Conservation (phyloP, 129 eudicot genomes). For the Erigeron canadensis region DNA sequence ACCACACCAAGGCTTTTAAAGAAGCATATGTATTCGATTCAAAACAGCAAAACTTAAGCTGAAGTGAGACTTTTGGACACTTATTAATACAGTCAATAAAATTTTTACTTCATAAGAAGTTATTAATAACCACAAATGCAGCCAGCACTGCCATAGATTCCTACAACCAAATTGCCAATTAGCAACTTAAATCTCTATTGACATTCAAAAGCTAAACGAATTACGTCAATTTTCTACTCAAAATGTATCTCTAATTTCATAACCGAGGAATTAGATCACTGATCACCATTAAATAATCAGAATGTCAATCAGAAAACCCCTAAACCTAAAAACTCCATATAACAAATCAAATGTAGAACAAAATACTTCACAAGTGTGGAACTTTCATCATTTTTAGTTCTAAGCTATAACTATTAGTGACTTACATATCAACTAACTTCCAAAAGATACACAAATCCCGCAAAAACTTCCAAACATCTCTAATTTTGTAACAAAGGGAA, state of each 20-base stretch:
- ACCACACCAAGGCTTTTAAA: not conserved
- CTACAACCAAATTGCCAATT: not conserved
- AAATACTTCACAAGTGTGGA: not conserved
- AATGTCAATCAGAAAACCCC: not conserved
- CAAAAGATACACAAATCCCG: too few relatives aligned
- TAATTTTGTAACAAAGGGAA: too few relatives aligned
- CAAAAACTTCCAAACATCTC: too few relatives aligned
- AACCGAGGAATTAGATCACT: not conserved
- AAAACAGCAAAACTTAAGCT: not conserved
- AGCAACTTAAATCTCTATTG: not conserved
- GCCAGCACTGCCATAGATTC: not conserved
- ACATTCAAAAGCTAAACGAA: not conserved
- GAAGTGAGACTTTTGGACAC: conserved; percentile 1
- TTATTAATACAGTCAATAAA: conserved; percentile 10
- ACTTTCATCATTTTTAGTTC: not conserved
- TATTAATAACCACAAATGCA: not conserved
- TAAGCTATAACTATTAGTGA: not conserved
- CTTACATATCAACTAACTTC: too few relatives aligned
- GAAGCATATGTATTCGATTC: not conserved
- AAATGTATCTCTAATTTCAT: conserved; percentile 1
- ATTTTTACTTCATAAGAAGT: not conserved
- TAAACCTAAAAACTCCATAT: conserved; percentile 8
- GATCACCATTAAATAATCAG: conserved; percentile 3
- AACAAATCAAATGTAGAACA: conserved; percentile 18
- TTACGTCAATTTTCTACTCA: not conserved